Percentiles rank a stretch among this genome's conserved stretches.
Conservation (phyloP, 2,329 filamentous ascomycete genomes). For the Cladosporium sp. region DNA sequence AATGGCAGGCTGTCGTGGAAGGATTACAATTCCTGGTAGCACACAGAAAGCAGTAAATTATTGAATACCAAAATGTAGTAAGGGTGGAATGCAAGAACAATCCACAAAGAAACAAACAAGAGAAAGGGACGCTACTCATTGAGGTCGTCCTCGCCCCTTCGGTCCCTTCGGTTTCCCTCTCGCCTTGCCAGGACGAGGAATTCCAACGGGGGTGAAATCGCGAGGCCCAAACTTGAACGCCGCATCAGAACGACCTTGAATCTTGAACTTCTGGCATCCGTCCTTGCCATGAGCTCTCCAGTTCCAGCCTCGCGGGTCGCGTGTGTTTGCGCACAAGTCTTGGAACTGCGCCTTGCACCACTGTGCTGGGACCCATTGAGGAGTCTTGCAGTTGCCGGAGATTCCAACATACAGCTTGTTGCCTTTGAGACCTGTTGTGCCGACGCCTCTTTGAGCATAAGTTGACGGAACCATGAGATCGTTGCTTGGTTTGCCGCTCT, state of each 20-base stretch:
- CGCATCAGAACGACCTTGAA: neutral
- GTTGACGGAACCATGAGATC: constrained; percentile 18
- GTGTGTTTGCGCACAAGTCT: constrained; percentile 19
- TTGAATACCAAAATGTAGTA: neutral
- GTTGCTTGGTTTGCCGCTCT: constrained; percentile 10
- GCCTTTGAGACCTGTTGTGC: constrained; percentile 12
- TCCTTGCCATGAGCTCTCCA: neutral
- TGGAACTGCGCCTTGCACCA: constrained; percentile 24
- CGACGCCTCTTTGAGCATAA: constrained; percentile 16
- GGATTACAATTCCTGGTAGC: constrained; percentile 17
- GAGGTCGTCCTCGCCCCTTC: too few relatives aligned
- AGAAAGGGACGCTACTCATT: too few relatives aligned
- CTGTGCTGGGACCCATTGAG: constrained; percentile 21
- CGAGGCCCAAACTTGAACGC: neutral
- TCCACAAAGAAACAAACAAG: neutral
- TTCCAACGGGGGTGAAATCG: neutral
- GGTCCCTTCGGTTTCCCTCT: too few relatives aligned
- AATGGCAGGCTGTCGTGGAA: constrained; percentile 17
- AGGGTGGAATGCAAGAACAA: neutral
- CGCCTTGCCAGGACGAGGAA: neutral
- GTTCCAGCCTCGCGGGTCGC: neutral
- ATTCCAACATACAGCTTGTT: constrained; percentile 11
- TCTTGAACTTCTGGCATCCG: constrained; percentile 10
- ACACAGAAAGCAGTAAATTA: constrained; percentile 6
- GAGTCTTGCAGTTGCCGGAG: constrained; percentile 18